phyloP scores from a whole-genome alignment of 2,329 filamentous ascomycete species.

The Coniella lustricola region DNA sequence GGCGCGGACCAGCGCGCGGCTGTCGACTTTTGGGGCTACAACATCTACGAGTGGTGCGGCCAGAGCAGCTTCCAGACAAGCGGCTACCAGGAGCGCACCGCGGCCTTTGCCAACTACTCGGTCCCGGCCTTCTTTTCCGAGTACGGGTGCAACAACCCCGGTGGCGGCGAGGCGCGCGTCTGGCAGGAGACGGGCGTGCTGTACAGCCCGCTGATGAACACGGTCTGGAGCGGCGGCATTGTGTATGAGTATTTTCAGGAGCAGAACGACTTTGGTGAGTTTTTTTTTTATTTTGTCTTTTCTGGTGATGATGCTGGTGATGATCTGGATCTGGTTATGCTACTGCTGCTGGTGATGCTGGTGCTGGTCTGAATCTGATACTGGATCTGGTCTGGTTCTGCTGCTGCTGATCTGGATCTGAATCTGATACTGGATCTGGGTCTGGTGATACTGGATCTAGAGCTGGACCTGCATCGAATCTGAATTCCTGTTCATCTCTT shows the following conservation, averaged over 20 bases:
- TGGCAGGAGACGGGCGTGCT: conserved; percentile 82
- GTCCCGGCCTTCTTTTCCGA: conserved; percentile 98
- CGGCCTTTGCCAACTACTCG: conserved; percentile 82
- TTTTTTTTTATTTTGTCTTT: conserved; percentile 16
- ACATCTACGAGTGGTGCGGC: conserved; percentile 99
- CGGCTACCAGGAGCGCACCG: conserved; percentile 72
- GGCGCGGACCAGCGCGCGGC: conserved; percentile 46
- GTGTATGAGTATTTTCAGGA: conserved; percentile 99
- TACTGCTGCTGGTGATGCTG: too few relatives aligned
- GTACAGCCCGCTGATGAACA: conserved; percentile 73
- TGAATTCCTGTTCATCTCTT: too few relatives aligned
- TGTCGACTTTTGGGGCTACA: conserved; percentile 99
- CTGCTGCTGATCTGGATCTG: too few relatives aligned
- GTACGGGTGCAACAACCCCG: conserved; percentile 80
- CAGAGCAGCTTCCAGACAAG: conserved; percentile 68
- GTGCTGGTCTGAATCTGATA: too few relatives aligned
- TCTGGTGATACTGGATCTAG: too few relatives aligned
- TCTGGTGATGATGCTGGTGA: conserved; percentile 19
- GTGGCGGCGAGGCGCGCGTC: conserved; percentile 56
- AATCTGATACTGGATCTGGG: too few relatives aligned
- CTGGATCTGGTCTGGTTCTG: too few relatives aligned
- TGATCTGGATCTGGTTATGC: too few relatives aligned
- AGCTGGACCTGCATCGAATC: too few relatives aligned
- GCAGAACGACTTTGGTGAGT: conserved; percentile 52
- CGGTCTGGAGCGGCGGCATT: conserved; percentile 88